Evolutionary conservation across 2,329 filamentous ascomycete genomes (phyloP), one percentile per base, ranked within the genome.

Genomic region (Cercospora zeina): DNA sequence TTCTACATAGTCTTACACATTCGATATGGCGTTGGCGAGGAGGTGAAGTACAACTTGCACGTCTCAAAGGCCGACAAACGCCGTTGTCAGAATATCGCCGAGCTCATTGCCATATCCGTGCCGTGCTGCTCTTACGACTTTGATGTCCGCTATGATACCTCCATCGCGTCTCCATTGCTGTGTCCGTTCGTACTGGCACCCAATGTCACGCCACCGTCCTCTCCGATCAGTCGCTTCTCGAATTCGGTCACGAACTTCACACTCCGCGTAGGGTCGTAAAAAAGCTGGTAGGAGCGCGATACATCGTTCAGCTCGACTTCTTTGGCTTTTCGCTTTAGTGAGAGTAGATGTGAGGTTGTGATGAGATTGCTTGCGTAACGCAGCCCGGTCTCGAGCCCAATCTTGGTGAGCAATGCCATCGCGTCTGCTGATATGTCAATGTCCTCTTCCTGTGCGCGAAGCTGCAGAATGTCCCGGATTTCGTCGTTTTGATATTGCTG

Each of bases 301-400:
- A 99, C 93, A 73, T 99, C 95, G 60, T 91, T 87, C 62, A 96
- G 84, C 61, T 84, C 86, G 53, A 99, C 90, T 72, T 93, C 88
- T 77, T 90, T 91, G 14, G 89, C 88, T 72, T 87, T 89, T 68
- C 93, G 86, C 83, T 97, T 97, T 71, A 90, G 87, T 65, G 87
- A 87, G 54, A 97, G 84, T 49, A 99, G 84, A 76, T 96, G 89
- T 4, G 91, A 95, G 1, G 95, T 97, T 21, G 90, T 96, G 77
- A 99, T 97, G 60, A 99, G 87, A 75, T 99, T 97, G 80, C 91
- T 96, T n/a, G 93, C 93, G 75, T 99, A 99, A 69, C 95, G 85
- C 55, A 99, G 82, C 24, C 93, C 93, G 1, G 92, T 88, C 77
- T 99, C 95, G 72, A 93, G 85, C 31, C 93, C 95, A 71, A 97